Conservation (phyloP, 2,329 filamentous ascomycete species). For the Clonostachys sp. region DNA sequence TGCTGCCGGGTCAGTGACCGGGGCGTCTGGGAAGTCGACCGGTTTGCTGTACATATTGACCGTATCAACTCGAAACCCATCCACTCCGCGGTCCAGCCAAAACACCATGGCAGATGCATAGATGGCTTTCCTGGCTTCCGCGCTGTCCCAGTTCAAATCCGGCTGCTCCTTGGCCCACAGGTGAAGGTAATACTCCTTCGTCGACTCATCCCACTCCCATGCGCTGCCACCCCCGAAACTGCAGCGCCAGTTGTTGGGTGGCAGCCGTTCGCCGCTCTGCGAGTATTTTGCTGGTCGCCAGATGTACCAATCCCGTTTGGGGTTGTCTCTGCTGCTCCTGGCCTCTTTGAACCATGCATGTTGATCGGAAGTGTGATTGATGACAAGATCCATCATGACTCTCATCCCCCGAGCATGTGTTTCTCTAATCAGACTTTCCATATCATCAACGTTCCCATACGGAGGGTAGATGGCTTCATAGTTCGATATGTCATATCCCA, state of each 20-base stretch:
- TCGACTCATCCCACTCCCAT: slow-evolving; percentile 70
- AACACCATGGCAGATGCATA: slow-evolving; percentile 71
- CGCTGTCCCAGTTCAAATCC: slow-evolving; percentile 82
- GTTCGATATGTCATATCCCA: slow-evolving; percentile 68
- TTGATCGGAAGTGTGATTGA: slow-evolving; percentile 73
- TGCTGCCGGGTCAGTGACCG: slow-evolving; percentile 39
- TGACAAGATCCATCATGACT: slow-evolving; percentile 69
- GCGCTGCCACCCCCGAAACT: slow-evolving; percentile 53
- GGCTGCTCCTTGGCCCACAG: slow-evolving; percentile 74
- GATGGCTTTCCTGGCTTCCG: slow-evolving; percentile 61
- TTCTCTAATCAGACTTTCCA: slow-evolving; percentile 56
- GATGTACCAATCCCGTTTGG: slow-evolving; percentile 68
- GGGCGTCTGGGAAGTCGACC: slow-evolving; percentile 52
- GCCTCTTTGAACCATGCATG: slow-evolving; percentile 70
- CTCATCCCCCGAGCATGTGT: slow-evolving; percentile 62
- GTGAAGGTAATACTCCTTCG: slow-evolving; percentile 71
- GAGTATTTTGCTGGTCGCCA: slow-evolving; percentile 48
- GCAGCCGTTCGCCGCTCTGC: slow-evolving; percentile 54
- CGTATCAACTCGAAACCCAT: slow-evolving; percentile 71
- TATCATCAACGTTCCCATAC: slow-evolving; percentile 64
- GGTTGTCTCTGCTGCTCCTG: slow-evolving; percentile 52
- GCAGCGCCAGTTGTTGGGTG: slow-evolving; percentile 72
- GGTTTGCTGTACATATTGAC: slow-evolving; percentile 70
- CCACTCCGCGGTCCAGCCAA: slow-evolving; percentile 71
- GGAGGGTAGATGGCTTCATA: slow-evolving; percentile 61